Conservation (phyloP, 1,284 basidiomycete genomes). For the Tilletiaria anomala region DNA sequence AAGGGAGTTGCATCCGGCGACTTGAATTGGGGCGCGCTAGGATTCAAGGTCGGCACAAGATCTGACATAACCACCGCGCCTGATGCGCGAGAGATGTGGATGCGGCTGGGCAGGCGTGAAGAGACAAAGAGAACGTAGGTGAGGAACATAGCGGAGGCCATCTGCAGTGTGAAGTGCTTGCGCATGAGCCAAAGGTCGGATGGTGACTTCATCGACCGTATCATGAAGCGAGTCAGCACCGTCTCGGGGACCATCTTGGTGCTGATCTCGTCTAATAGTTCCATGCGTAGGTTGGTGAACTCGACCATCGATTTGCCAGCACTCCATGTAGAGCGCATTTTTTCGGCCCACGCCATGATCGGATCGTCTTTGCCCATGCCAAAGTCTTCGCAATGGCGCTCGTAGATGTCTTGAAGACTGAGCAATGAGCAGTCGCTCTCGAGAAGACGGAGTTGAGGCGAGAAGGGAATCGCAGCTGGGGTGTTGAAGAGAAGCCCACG, state of each 20-base stretch:
- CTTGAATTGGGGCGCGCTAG: constrained; percentile 57
- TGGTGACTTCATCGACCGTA: constrained; percentile 65
- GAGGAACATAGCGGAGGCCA: constrained; percentile 79
- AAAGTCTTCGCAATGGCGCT: constrained; percentile 64
- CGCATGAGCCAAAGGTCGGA: constrained; percentile 90
- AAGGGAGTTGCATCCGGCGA: constrained; percentile 83
- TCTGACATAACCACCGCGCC: constrained; percentile 34
- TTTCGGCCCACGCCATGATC: constrained; percentile 36
- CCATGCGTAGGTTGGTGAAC: constrained; percentile 62
- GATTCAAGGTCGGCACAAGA: constrained; percentile 38
- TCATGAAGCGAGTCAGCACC: constrained; percentile 78
- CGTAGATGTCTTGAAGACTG: constrained; percentile 83
- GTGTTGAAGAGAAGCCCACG: constrained; percentile 83
- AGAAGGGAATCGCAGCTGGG: constrained; percentile 72
- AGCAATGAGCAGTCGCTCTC: constrained; percentile 85
- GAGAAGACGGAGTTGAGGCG: constrained; percentile 67
- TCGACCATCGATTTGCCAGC: constrained; percentile 42
- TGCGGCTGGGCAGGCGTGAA: constrained; percentile 67
- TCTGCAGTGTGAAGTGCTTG: constrained; percentile 85
- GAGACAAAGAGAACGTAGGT: constrained; percentile 77
- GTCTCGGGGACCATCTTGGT: constrained; percentile 81
- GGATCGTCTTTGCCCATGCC: constrained; percentile 80
- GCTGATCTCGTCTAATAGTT: constrained; percentile 78
- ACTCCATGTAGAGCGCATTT: constrained; percentile 33
- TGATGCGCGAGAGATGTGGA: constrained; percentile 66